Evolutionary conservation across 1,284 basidiomycete species (phyloP).

Genomic region (Puccinia brachypodii): DNA sequence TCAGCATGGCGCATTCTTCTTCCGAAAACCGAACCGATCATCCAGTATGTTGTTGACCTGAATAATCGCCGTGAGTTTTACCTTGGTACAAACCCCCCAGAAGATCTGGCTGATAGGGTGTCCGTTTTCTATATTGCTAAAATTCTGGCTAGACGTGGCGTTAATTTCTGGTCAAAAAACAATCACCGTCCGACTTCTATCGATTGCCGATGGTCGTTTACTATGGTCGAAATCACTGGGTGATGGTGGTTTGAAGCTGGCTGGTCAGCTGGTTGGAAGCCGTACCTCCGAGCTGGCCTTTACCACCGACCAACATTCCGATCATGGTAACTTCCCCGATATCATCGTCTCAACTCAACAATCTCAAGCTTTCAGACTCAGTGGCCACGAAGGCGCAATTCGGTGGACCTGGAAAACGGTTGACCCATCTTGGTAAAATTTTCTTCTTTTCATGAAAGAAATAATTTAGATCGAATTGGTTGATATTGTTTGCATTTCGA

Average conservation of each 20-base stretch:
- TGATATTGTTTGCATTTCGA: not conserved
- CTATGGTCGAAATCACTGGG: constrained; percentile 35
- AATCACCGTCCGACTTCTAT: constrained; percentile 3
- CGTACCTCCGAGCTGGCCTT: constrained; percentile 33
- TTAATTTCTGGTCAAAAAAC: constrained; percentile 32
- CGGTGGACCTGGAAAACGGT: constrained; percentile 34
- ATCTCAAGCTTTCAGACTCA: constrained; percentile 9
- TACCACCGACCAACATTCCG: constrained; percentile 39
- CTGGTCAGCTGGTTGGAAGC: not conserved
- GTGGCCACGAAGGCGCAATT: constrained; percentile 16
- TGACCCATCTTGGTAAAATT: constrained; percentile 16
- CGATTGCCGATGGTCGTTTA: constrained; percentile 24
- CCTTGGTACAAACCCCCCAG: not conserved
- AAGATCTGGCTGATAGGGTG: not conserved
- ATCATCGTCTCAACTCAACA: constrained; percentile 11
- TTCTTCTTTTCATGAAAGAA: not conserved
- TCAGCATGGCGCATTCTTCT: constrained; percentile 42
- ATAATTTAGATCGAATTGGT: not conserved
- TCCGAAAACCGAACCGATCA: constrained; percentile 32
- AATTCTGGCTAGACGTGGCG: constrained; percentile 15
- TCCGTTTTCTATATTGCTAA: not conserved
- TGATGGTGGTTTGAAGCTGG: not conserved
- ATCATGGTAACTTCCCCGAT: constrained; percentile 27
- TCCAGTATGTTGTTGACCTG: constrained; percentile 39
- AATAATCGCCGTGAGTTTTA: constrained; percentile 22